Conservation (phyloP, 352 stramenopile genomes). For the Pythium utonaiense region DNA sequence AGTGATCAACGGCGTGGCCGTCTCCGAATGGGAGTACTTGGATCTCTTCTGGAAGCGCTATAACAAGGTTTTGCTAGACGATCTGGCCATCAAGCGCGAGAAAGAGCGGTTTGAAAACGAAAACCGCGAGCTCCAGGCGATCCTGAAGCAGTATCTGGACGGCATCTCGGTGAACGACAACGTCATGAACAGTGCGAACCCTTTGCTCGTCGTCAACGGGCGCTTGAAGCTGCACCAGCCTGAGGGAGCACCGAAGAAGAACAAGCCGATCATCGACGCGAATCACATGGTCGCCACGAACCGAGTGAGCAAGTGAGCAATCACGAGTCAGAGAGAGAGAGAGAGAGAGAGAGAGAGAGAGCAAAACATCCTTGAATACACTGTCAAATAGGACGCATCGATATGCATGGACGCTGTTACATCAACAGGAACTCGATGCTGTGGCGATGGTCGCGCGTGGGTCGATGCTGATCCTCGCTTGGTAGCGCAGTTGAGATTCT, state of each 20-base stretch:
- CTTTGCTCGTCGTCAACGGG: slow-evolving; percentile 92
- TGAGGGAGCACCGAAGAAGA: slow-evolving; percentile 31
- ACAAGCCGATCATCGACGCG: slow-evolving; percentile 63
- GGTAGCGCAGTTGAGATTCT: background rate
- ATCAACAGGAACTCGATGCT: slow-evolving; percentile 10
- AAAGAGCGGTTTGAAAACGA: slow-evolving; percentile 81
- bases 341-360: background rate
- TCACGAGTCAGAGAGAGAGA: background rate
- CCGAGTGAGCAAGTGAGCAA: slow-evolving; percentile 37
- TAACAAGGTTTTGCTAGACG: slow-evolving; percentile 93
- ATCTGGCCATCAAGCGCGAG: slow-evolving; percentile 87
- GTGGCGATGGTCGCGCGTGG: background rate
- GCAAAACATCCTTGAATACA: too few species aligned
- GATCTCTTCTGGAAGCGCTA: slow-evolving; percentile 94
- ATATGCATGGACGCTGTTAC: background rate
- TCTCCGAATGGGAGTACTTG: slow-evolving; percentile 81
- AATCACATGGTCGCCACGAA: slow-evolving; percentile 84
- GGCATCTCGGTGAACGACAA: slow-evolving; percentile 91
- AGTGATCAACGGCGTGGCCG: slow-evolving; percentile 39
- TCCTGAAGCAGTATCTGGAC: slow-evolving; percentile 92
- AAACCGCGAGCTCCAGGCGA: slow-evolving; percentile 88
- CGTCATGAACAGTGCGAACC: slow-evolving; percentile 90
- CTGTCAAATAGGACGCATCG: too few species aligned
- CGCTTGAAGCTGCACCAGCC: slow-evolving; percentile 57
- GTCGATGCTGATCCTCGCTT: background rate